phyloP scores from a whole-genome alignment of 2,329 filamentous ascomycete species.

The Apiospora malaysiana region DNA sequence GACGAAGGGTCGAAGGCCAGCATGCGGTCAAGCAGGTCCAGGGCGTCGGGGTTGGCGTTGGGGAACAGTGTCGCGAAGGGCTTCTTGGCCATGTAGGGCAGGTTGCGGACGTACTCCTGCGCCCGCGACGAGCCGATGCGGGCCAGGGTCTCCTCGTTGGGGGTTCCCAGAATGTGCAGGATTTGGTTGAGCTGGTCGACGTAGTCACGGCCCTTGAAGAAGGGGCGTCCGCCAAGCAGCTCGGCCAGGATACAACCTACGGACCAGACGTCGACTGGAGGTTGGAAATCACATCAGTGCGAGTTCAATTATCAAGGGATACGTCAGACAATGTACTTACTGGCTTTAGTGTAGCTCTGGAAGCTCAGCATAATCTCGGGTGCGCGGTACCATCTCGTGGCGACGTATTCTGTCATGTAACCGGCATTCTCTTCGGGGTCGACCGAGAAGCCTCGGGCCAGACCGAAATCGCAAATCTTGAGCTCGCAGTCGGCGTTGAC shows the following conservation, averaged over 20 bases:
- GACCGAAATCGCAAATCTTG: slow-evolving; percentile 98
- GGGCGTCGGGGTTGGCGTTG: slow-evolving; percentile 91
- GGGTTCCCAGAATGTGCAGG: slow-evolving; percentile 94
- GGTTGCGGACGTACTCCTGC: slow-evolving; percentile 97
- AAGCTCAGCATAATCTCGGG: slow-evolving; percentile 99
- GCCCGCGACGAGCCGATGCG: slow-evolving; percentile 95
- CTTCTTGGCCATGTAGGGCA: slow-evolving; percentile 94
- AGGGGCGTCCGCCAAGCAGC: slow-evolving; percentile 91
- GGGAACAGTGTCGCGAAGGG: slow-evolving; percentile 88
- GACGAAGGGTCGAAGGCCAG: slow-evolving; percentile 94
- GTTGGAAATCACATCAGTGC: slow-evolving; percentile 1
- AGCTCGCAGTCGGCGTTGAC: slow-evolving; percentile 99
- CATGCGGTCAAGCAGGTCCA: slow-evolving; percentile 96
- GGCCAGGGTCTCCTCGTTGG: slow-evolving; percentile 90
- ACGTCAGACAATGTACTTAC: slow-evolving; percentile 59
- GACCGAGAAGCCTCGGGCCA: slow-evolving; percentile 94
- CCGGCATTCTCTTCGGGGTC: slow-evolving; percentile 98
- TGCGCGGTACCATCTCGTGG: slow-evolving; percentile 92
- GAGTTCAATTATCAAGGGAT: not conserved
- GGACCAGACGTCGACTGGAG: slow-evolving; percentile 96
- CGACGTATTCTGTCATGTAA: slow-evolving; percentile 99
- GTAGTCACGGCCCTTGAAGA: slow-evolving; percentile 99
- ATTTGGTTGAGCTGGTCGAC: slow-evolving; percentile 99
- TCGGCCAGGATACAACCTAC: slow-evolving; percentile 98
- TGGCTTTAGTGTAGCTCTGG: slow-evolving; percentile 99